Evolutionary conservation across 768 basidiomycete genomes (phyloP).

Genomic region (Russula emetica): DNA sequence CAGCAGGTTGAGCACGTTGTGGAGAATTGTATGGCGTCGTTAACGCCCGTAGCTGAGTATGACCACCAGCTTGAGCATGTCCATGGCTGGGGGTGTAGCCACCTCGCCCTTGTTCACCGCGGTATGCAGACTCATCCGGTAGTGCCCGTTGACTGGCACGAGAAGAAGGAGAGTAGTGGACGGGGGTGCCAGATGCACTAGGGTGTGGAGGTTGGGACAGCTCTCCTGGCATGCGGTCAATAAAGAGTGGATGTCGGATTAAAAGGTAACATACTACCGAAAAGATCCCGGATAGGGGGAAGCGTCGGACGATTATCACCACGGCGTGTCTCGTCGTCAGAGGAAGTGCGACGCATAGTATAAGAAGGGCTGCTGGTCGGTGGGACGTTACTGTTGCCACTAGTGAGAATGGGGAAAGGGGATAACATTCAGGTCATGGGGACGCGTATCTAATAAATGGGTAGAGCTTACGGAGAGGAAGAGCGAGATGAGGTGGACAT

Average conservation of each 20-base stretch:
- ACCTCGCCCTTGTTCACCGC: slow-evolving; percentile 16
- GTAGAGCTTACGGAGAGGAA: slow-evolving; percentile 14
- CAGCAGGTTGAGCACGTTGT: slow-evolving; percentile 11
- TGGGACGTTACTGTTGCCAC: neutral
- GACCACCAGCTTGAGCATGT: slow-evolving; percentile 10
- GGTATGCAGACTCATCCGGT: slow-evolving; percentile 12
- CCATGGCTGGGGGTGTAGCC: slow-evolving; percentile 16
- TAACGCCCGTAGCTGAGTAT: slow-evolving; percentile 17
- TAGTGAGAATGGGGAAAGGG: slow-evolving; percentile 10
- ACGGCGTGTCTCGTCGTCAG: slow-evolving; percentile 23
- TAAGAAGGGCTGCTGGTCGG: slow-evolving; percentile 1
- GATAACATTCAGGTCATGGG: slow-evolving; percentile 3
- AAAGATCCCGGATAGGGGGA: slow-evolving; percentile 28
- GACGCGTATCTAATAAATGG: slow-evolving; percentile 11
- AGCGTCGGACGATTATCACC: slow-evolving; percentile 27
- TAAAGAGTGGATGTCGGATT: neutral
- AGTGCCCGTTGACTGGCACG: slow-evolving; percentile 17
- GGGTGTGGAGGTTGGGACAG: slow-evolving; percentile 25
- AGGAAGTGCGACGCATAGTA: slow-evolving; percentile 22
- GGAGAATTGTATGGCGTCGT: slow-evolving; percentile 13
- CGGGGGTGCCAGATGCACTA: slow-evolving; percentile 3
- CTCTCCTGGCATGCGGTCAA: slow-evolving; percentile 20
- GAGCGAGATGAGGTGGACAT: slow-evolving; percentile 8
- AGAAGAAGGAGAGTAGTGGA: slow-evolving; percentile 18
- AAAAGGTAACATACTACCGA: slow-evolving; percentile 23